Evolutionary conservation across 768 basidiomycete species (phyloP).

Genomic region (Suillus tomentosus): DNA sequence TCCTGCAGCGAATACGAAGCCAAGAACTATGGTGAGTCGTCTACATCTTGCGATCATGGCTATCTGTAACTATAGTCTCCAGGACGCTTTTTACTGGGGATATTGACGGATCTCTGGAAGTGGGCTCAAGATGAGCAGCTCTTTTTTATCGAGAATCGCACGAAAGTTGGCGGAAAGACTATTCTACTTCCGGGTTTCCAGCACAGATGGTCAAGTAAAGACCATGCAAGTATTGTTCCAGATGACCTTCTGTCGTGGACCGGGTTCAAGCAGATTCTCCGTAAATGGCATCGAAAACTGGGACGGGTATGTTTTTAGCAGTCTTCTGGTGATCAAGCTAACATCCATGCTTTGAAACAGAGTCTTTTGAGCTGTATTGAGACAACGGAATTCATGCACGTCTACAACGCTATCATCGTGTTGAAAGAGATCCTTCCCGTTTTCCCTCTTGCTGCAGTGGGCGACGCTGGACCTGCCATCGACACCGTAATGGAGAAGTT

Average conservation of each 20-base stretch:
- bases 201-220: slow-evolving; percentile 50
- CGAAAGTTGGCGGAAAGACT: slow-evolving; percentile 60
- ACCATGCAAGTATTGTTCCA: slow-evolving; percentile 36
- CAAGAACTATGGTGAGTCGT: slow-evolving; percentile 78
- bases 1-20: slow-evolving; percentile 97
- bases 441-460: slow-evolving; percentile 74
- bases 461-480: slow-evolving; percentile 54
- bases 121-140: slow-evolving; percentile 81
- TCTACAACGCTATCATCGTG: slow-evolving; percentile 95
- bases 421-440: slow-evolving; percentile 88
- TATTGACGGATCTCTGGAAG: slow-evolving; percentile 73
- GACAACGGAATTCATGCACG: slow-evolving; percentile 93
- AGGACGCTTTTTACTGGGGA: slow-evolving; percentile 87
- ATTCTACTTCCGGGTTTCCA: slow-evolving; percentile 72
- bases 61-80: slow-evolving; percentile 9
- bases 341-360: slow-evolving; percentile 40
- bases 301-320: slow-evolving; percentile 51
- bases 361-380: slow-evolving; percentile 79
- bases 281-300: slow-evolving; percentile 86
- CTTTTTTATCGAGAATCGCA: slow-evolving; percentile 72
- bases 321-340: not conserved
- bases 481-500: slow-evolving; percentile 65
- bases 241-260: slow-evolving; percentile 68
- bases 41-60: slow-evolving; percentile 4
- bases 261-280: slow-evolving; percentile 66